A percentile compares a stretch with the other conserved stretches of the same genome.
These are phyloP conservation scores for Trametes gibbosa DNA, from an alignment of 768 basidiomycete genomes.

Conservation along the genomic window DNA sequence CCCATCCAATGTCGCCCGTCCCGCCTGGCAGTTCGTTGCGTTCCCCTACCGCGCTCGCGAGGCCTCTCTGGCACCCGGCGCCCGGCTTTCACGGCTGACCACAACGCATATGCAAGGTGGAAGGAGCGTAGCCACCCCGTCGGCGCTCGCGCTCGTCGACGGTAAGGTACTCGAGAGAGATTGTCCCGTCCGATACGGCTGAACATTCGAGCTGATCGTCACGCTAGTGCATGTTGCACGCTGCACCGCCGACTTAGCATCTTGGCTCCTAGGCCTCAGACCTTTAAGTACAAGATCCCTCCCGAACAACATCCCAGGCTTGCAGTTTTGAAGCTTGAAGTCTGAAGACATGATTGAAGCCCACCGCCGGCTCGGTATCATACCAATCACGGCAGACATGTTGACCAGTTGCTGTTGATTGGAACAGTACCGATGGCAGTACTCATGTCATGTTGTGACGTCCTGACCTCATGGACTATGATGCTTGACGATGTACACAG, in stretches of 20 bases:
- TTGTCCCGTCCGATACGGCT: slow-evolving; percentile 10
- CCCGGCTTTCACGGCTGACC: background rate
- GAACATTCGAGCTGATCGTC: slow-evolving; percentile 5
- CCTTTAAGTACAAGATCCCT: background rate
- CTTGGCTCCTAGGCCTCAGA: background rate
- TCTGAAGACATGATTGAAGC: too few species aligned
- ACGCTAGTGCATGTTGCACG: background rate
- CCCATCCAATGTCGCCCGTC: slow-evolving; percentile 2
- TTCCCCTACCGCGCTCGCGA: background rate
- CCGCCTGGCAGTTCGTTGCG: slow-evolving; percentile 1
- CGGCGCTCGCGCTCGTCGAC: slow-evolving; percentile 2
- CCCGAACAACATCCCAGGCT: background rate
- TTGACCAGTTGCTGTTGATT: too few species aligned
- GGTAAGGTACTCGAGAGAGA: background rate
- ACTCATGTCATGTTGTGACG: too few species aligned
- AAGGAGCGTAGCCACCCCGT: background rate
- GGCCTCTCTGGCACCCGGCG: background rate
- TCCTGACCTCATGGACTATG: too few species aligned
- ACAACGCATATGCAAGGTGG: background rate
- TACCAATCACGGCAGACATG: too few species aligned
- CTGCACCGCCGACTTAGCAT: background rate
- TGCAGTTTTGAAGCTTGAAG: too few species aligned
- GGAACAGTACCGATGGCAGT: too few species aligned
- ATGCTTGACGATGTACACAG: too few species aligned
- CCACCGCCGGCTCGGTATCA: background rate